Evolutionary conservation across 1,284 basidiomycete species (phyloP), one percentile per base, ranked within the genome.

Genomic region (Ustilago shanxiensis): DNA sequence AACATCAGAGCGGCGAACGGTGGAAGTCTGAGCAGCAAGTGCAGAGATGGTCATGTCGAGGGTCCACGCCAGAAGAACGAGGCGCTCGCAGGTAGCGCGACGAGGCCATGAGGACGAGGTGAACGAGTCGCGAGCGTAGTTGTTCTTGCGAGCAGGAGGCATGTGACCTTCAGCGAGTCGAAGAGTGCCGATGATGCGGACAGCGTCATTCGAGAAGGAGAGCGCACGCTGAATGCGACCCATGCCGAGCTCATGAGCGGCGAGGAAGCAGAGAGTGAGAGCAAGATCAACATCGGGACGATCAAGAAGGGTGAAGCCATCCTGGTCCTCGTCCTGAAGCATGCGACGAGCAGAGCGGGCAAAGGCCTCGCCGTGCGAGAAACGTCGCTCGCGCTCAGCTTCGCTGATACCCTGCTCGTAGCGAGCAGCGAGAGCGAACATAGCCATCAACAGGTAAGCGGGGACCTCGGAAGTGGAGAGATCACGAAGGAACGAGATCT

Each of bases 401-500:
- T 77, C 75, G 57, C 58, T 60, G 57, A 65, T 68, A 29, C 63
- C 75, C 60, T 87, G 86, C 35, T 86, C 83, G 67, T 80, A 87
- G 55, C 88, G 86, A 10, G 87, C 83, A 22, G 87, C 79, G 22
- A 88, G 69, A 20, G 87, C 86, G 75, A 87, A 88, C 41, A 88
- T 87, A 44, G 86, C 83, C 72, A 88, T 85, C 55, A 88, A 80
- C n/a, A 88, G 81, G 45, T 87, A 79, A 6, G 86, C 84, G 14
- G 87, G 86, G 4, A 86, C 81, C 51, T 85, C 84, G 37, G 80
- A 82, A 41, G 86, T 85, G 69, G 87, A 87, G 14, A 87, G 79
- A 13, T 88, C 86, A 63, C 88, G 85, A 11, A 86, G 78, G 80
- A 88, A 88, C 3, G 87, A 87, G 26, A 88, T 83, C 22, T 81